These are phyloP conservation scores for Candida coquimbonensis DNA, from an alignment of 805 yeast genomes.

Conservation along the genomic window DNA sequence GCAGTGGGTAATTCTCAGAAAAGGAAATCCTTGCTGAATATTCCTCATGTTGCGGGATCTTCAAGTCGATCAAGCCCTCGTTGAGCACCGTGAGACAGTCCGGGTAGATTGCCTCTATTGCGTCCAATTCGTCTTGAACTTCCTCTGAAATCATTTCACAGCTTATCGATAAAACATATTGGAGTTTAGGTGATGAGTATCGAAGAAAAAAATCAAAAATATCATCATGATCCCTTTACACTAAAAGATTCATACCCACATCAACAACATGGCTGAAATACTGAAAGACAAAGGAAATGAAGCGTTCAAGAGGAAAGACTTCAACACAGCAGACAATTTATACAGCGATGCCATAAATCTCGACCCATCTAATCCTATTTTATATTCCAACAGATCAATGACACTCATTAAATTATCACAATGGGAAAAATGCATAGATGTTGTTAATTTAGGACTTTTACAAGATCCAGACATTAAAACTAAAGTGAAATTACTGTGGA, in stretches of 20 bases:
- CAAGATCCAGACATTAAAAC: constrained; percentile 26
- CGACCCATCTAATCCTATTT: constrained; percentile 44
- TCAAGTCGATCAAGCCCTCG: constrained; percentile 36
- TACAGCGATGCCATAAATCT: constrained; percentile 50
- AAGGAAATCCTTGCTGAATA: constrained; percentile 62
- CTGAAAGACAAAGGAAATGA: constrained; percentile 42
- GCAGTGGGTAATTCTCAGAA: constrained; percentile 62
- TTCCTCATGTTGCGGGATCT: constrained; percentile 56
- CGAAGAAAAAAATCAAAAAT: not conserved
- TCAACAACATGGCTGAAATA: constrained; percentile 20
- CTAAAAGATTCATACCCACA: no score
- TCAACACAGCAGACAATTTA: constrained; percentile 40
- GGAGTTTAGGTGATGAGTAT: not conserved
- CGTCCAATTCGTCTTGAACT: constrained; percentile 64
- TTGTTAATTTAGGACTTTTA: constrained; percentile 43
- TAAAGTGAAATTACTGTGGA: constrained; percentile 41
- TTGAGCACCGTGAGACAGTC: constrained; percentile 37
- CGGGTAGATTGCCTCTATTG: constrained; percentile 86
- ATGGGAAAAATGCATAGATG: constrained; percentile 42
- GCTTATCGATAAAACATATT: not conserved
- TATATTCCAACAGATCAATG: constrained; percentile 65
- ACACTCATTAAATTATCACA: constrained; percentile 47
- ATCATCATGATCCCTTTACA: not conserved
- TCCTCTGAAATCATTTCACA: constrained; percentile 34
- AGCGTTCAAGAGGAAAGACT: constrained; percentile 41